Base-by-base conservation (phyloP, 2,329 filamentous ascomycete genomes). In the Polytolypa hystricis region DNA sequence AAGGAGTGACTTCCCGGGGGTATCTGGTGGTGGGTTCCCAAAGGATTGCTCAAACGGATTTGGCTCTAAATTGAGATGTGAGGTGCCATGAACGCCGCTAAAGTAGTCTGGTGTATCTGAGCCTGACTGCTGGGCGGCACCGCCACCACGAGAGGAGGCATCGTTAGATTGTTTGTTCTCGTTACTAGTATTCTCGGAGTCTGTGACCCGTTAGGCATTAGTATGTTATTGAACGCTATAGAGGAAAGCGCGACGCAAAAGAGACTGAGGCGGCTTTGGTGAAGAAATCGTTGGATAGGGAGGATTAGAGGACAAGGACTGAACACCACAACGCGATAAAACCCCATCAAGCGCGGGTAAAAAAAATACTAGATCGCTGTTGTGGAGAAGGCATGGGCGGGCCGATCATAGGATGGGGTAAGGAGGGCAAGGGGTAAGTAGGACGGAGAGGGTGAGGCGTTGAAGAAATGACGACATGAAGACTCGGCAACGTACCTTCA, bases 11-110 rank as follows among this genome's bases (percentile, higher is more conserved):
- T 79, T 81, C 48, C 84, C 83, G 11, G 89, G 86, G 20, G 89
- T 93, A 58, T 93, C 84, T 49, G 77, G 65, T 32, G 69, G 73
- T 16, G 62, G 70, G 26, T 67, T 70, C 28, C 77, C 79, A 57
- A 98, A 98, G 5, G 89, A 95, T 62, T 91, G 84, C 59, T 96
- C 91, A 54, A 98, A 96, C 6, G 91, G 89, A 61, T 98, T 96
- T 42, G 86, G 86, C 67, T 96, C 91, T 65, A 57, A 68, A 55
- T 60, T 77, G 60, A 60, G 67, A 25, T 56, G 60, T 35, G 42
- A 50, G 47, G 64, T 68, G 50, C 63, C 64, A 48, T 72, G 70
- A 44, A 73, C 67, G 40, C 66, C 69, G 35, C 73, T 71, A 58
- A 84, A 85, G 61, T 81, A 84, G 53, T 85, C 80, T 31, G 76